Evolutionary conservation across 2,329 filamentous ascomycete species (phyloP).

Genomic region (Penicillium decumbens): DNA sequence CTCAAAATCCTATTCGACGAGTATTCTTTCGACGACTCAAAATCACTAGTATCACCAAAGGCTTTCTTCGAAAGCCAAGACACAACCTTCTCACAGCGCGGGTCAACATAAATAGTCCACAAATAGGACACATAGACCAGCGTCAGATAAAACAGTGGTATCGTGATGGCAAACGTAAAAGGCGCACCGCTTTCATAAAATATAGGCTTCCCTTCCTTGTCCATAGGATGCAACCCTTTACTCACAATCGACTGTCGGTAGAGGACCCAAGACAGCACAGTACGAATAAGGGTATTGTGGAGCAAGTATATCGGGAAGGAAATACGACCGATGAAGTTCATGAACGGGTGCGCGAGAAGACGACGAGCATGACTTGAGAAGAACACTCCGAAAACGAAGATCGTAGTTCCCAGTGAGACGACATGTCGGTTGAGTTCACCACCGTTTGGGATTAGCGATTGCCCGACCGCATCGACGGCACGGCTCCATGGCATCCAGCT

Average conservation of each 20-base stretch:
- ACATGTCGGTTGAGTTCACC: conserved; percentile 24
- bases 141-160: conserved; percentile 1
- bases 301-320: conserved; percentile 30
- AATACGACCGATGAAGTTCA: conserved; percentile 26
- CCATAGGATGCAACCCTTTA: conserved; percentile 2
- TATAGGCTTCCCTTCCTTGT: neutral
- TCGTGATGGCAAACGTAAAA: neutral
- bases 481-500: conserved; percentile 24
- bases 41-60: too few relatives aligned
- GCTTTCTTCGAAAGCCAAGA: conserved; percentile 1
- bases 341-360: conserved; percentile 18
- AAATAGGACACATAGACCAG: conserved; percentile 2
- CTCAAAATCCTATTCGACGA: too few relatives aligned
- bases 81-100: neutral
- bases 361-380: conserved; percentile 21
- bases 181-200: neutral
- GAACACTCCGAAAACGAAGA: conserved; percentile 23
- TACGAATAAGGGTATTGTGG: conserved; percentile 27
- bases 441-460: conserved; percentile 14
- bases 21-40: too few relatives aligned
- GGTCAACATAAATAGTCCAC: conserved; percentile 6
- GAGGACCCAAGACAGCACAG: conserved; percentile 23
- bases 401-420: conserved; percentile 21
- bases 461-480: conserved; percentile 9
- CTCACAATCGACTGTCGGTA: conserved; percentile 12